Base-by-base conservation (phyloP, 2,329 filamentous ascomycete genomes). In the Fusarium newnesense region DNA sequence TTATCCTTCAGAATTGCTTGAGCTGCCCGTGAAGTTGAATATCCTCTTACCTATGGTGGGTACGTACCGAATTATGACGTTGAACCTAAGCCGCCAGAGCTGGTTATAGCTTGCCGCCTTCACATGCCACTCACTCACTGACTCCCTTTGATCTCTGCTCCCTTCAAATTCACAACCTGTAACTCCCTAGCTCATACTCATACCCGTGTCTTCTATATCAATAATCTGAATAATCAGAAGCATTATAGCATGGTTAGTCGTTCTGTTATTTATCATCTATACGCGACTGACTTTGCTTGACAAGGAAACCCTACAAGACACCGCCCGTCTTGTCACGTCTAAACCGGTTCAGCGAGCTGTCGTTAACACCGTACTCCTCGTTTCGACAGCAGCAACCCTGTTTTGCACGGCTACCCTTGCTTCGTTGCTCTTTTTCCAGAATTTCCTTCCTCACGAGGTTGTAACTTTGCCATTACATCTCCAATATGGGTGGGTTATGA, bases 391-490 rank as follows among this genome's bases (percentile, higher is more conserved):
- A 4, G 69, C 82, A 5, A 78, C 84, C 12, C 81, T 90, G 61
- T 81, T 89, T 30, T 81, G 82, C 21, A 75, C 88, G 15, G 87
- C 88, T 9, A 82, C 83, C 2, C 68, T 88, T 30, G 85, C 83
- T 19, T 89, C 89, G 36, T 79, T 85, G 5, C 73, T 88, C 5
- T 89, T 90, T 73, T 90, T 90, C 77, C 84, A 86, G 74, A 86
- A 85, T 72, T 89, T 88, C 71, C 82, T 91, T 4, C 89, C 89
- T 2, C 85, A 89, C 70, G 85, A 88, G 75, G 82, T 89, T 50
- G 84, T 87, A 24, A 84, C 84, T 0, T 79, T 85, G 44, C 88
- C 89, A 21, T 79, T 90, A 9, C 84, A 90, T 75, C 79, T 91
- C 12, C 89, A 90, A 78, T 91, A 90, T 80, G 87, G 88, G 88